A percentile compares a stretch with the other conserved stretches of the same genome.
phyloP scores from a whole-genome alignment of 208 protist genomes.

The Tetramitus jugosus region DNA sequence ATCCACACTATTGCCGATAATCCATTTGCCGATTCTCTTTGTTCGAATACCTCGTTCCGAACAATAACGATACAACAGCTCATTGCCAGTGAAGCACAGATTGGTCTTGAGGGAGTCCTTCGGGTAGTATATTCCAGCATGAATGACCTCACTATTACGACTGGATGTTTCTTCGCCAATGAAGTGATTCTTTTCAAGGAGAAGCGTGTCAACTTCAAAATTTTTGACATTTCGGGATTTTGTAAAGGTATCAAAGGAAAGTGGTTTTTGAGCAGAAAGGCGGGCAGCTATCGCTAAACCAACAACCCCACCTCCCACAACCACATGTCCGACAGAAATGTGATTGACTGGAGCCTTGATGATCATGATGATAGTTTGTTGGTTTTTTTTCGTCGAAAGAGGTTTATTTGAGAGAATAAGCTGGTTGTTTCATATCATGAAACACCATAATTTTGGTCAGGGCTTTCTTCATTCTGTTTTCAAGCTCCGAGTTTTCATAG shows the following conservation, averaged over 20 bases:
- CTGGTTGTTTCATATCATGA: too few species aligned
- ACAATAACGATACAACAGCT: slow-evolving; percentile 44
- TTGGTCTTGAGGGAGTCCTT: slow-evolving; percentile 41
- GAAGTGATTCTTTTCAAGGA: slow-evolving; percentile 35
- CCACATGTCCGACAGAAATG: slow-evolving; percentile 28
- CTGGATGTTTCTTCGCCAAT: slow-evolving; percentile 46
- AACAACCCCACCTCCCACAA: slow-evolving; percentile 40
- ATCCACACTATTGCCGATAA: slow-evolving; percentile 37
- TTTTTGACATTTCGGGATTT: too few species aligned
- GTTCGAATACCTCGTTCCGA: slow-evolving; percentile 28
- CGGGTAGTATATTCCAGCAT: slow-evolving; percentile 51
- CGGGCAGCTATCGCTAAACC: slow-evolving; percentile 44
- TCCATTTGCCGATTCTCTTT: slow-evolving; percentile 47
- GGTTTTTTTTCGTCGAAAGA: too few species aligned
- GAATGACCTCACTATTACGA: slow-evolving; percentile 49
- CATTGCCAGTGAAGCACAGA: slow-evolving; percentile 43
- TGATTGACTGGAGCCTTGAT: too few species aligned
- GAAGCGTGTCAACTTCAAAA: slow-evolving; percentile 38
- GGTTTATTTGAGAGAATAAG: too few species aligned
- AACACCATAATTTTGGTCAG: too few species aligned
- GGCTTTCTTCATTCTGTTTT: too few species aligned
- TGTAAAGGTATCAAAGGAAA: too few species aligned
- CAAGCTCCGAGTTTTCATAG: too few species aligned
- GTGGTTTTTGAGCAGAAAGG: slow-evolving; percentile 23
- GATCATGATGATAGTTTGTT: too few species aligned